Conservation (phyloP, 208 protist species). For the Porcisia hertigi region DNA sequence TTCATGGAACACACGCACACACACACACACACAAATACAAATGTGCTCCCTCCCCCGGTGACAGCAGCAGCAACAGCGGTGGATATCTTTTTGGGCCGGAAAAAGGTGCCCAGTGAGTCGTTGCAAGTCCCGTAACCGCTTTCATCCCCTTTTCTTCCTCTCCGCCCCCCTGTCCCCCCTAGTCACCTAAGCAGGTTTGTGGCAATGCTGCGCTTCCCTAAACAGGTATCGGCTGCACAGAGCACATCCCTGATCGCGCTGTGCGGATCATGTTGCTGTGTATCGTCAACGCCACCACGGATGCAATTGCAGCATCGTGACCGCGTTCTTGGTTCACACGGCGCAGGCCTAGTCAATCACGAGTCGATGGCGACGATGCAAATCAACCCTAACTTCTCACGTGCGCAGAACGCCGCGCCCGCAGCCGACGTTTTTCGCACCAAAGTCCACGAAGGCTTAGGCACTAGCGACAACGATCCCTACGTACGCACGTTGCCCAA, state of each 20-base stretch:
- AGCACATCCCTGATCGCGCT: constrained; percentile 1
- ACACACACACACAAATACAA: no score
- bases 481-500: constrained; percentile 83
- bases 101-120: background rate
- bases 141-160: background rate
- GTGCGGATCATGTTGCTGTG: constrained; percentile 1
- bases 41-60: no score
- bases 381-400: constrained; percentile 22
- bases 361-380: constrained; percentile 44
- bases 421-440: constrained; percentile 81
- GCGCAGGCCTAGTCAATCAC: constrained; percentile 68
- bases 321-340: constrained; percentile 57
- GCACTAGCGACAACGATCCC: constrained; percentile 70
- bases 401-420: constrained; percentile 41
- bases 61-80: no score
- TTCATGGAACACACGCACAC: no score
- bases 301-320: constrained; percentile 63
- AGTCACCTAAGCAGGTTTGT: background rate
- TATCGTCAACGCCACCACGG: constrained; percentile 8
- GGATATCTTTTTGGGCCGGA: no score
- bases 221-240: background rate
- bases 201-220: constrained; percentile 9
- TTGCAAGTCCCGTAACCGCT: background rate
- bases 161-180: no score
- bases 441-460: constrained; percentile 75